Evolutionary conservation across 1,284 basidiomycete genomes (phyloP).

Genomic region (Apiotrichum laibachii): DNA sequence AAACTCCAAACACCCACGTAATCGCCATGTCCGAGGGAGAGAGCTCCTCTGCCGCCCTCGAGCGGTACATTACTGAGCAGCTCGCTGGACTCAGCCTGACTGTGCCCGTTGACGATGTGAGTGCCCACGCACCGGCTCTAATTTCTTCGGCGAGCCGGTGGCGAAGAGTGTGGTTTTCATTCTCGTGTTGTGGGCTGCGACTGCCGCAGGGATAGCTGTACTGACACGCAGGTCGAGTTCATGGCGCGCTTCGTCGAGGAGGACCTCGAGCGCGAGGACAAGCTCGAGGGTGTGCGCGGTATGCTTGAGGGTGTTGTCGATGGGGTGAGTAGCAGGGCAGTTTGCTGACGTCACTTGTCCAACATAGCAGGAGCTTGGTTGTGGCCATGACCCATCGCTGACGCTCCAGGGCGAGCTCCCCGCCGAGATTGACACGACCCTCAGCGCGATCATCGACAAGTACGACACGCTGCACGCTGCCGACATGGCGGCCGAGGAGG

Average conservation of each 20-base stretch:
- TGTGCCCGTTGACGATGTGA: slow-evolving; percentile 45
- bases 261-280: slow-evolving; percentile 49
- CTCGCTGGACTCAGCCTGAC: slow-evolving; percentile 32
- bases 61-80: slow-evolving; percentile 39
- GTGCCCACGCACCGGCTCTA: slow-evolving; percentile 9
- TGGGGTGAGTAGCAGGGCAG: slow-evolving; percentile 20
- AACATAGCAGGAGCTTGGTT: too few species aligned
- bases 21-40: background rate
- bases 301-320: slow-evolving; percentile 51
- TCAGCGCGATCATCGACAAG: slow-evolving; percentile 38
- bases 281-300: slow-evolving; percentile 48
- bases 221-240: slow-evolving; percentile 40
- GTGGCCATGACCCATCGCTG: too few species aligned
- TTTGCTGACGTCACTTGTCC: background rate
- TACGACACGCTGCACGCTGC: slow-evolving; percentile 30
- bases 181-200: too few species aligned
- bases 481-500: slow-evolving; percentile 19
- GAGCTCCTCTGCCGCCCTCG: slow-evolving; percentile 34
- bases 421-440: slow-evolving; percentile 30
- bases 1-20: background rate
- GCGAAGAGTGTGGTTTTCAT: too few species aligned
- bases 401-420: slow-evolving; percentile 28
- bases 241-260: slow-evolving; percentile 51
- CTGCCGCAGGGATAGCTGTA: background rate
- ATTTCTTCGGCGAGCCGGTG: background rate